These are phyloP conservation scores for Gnomoniopsis sp. DNA, from an alignment of 2,329 filamentous ascomycete species.

Conservation along the genomic window DNA sequence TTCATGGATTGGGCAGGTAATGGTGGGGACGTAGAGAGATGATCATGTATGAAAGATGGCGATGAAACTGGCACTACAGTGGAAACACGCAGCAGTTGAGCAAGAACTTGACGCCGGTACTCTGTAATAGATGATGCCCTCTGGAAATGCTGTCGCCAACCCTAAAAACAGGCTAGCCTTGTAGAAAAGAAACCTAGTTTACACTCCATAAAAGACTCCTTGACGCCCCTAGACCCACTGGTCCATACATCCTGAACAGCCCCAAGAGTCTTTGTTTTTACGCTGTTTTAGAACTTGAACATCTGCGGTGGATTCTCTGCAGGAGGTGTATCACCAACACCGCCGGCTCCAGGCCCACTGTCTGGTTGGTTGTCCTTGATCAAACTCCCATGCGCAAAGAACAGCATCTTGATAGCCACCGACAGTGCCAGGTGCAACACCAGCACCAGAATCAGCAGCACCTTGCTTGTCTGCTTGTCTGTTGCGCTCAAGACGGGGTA, in stretches of 20 bases:
- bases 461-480: constrained; percentile 86
- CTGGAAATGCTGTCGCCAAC: background rate
- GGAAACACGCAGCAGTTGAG: background rate
- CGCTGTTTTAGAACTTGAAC: constrained; percentile 1
- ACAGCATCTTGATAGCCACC: constrained; percentile 92
- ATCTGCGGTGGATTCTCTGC: constrained; percentile 4
- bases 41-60: constrained; percentile 6
- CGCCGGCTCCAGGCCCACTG: constrained; percentile 16
- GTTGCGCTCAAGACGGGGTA: constrained; percentile 91
- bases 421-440: constrained; percentile 84
- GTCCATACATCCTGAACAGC: background rate
- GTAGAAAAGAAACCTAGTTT: constrained; percentile 1
- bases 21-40: constrained; percentile 60
- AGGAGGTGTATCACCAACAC: constrained; percentile 7
- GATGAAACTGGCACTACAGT: background rate
- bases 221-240: constrained; percentile 5
- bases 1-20: constrained; percentile 80
- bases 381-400: constrained; percentile 81
- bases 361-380: constrained; percentile 28
- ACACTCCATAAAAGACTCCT: constrained; percentile 11
- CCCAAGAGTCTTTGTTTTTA: background rate
- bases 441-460: constrained; percentile 79
- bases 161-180: background rate
- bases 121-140: background rate
- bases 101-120: background rate